A percentile compares a stretch with the other conserved stretches of the same genome.
These are phyloP conservation scores for Cucumis cinereus DNA, from an alignment of 306 rosid genomes.

Conservation along the genomic window DNA sequence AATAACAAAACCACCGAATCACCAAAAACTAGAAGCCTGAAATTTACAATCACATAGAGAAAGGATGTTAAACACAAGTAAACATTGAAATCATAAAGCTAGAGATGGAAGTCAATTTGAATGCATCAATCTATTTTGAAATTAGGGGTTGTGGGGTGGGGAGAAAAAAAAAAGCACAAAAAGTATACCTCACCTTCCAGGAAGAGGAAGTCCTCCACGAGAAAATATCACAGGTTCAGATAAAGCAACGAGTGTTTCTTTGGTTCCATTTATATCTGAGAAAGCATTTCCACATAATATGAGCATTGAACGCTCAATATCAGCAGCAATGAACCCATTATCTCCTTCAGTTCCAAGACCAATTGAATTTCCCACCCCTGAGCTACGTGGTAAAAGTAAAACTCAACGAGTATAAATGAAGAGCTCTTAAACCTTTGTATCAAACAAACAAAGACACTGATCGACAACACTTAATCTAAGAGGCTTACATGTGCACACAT, in stretches of 20 bases:
- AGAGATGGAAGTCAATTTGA: background rate
- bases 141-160: background rate
- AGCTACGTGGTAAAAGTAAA: conserved; percentile 14
- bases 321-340: conserved; percentile 32
- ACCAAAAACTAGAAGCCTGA: conserved; percentile 34
- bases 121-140: background rate
- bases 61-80: background rate
- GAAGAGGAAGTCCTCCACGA: conserved; percentile 33
- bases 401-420: background rate
- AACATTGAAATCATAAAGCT: background rate
- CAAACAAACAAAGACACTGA: background rate
- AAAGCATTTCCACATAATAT: conserved; percentile 40
- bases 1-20: conserved; percentile 26
- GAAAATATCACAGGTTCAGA: conserved; percentile 29
- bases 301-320: conserved; percentile 30
- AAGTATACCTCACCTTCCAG: conserved; percentile 22
- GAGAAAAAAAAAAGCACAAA: background rate
- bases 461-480: background rate
- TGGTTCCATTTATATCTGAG: conserved; percentile 19
- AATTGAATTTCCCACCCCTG: conserved; percentile 17
- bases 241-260: conserved; percentile 29
- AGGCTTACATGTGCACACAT: background rate
- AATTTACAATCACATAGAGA: conserved; percentile 8
- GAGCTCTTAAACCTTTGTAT: background rate
- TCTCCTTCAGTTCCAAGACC: conserved; percentile 19